A percentile compares a stretch with the other conserved stretches of the same genome.
phyloP scores from a whole-genome alignment of 148 eudicot species.

The Drosera capensis region DNA sequence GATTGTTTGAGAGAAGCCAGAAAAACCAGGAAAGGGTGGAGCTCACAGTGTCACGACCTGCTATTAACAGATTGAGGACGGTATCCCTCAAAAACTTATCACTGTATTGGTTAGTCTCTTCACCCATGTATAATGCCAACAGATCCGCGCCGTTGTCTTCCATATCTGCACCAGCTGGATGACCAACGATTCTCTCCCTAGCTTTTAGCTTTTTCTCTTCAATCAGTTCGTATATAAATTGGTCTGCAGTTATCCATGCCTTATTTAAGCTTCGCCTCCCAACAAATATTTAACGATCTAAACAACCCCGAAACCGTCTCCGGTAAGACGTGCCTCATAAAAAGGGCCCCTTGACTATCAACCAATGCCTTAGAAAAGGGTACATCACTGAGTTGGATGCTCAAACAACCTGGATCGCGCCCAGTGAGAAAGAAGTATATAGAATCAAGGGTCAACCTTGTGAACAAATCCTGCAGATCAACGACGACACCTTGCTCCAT shows the following conservation, averaged over 20 bases:
- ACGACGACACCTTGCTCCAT: slow-evolving; percentile 7
- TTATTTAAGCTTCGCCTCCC: slow-evolving; percentile 11
- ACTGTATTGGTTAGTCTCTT: neutral
- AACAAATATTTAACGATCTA: slow-evolving; percentile 22
- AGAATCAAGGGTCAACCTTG: slow-evolving; percentile 26
- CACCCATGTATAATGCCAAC: slow-evolving; percentile 20
- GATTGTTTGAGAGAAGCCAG: slow-evolving; percentile 27
- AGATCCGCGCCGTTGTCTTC: slow-evolving; percentile 16
- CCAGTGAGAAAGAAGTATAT: slow-evolving; percentile 27
- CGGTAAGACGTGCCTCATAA: slow-evolving; percentile 19
- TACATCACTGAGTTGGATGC: slow-evolving; percentile 12
- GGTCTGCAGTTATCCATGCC: slow-evolving; percentile 13
- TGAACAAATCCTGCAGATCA: slow-evolving; percentile 31
- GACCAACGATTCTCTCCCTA: neutral
- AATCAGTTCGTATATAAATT: slow-evolving; percentile 6
- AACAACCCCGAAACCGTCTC: slow-evolving; percentile 19
- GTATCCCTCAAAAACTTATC: slow-evolving; percentile 13
- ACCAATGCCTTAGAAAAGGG: slow-evolving; percentile 30
- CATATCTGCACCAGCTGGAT: neutral
- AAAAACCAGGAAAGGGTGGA: slow-evolving; percentile 27
- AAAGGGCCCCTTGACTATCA: slow-evolving; percentile 19
- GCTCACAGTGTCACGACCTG: slow-evolving; percentile 33
- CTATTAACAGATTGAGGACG: slow-evolving; percentile 11
- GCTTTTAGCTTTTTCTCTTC: slow-evolving; percentile 8
- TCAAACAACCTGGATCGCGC: slow-evolving; percentile 19